Evolutionary conservation across 2,329 filamentous ascomycete species (phyloP).

Genomic region (Rugonectria rugulosa): DNA sequence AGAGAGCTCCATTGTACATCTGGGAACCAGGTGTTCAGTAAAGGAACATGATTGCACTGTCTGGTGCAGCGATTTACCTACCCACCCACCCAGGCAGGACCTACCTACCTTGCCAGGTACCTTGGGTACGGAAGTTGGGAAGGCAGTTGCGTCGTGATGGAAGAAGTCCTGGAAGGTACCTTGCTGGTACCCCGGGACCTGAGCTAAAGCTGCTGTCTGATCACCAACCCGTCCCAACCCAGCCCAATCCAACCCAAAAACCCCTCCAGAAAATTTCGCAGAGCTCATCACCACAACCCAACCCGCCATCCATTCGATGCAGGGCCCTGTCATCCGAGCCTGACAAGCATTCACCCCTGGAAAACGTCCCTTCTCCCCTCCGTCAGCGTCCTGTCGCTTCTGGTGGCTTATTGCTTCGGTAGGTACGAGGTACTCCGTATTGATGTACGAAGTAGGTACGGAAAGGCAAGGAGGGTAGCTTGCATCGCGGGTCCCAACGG

Average conservation of each 20-base stretch:
- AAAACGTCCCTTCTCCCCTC: background rate
- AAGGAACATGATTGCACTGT: background rate
- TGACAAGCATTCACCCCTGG: slow-evolving; percentile 1
- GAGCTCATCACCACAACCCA: background rate
- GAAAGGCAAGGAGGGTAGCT: slow-evolving; percentile 27
- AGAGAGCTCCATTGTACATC: background rate
- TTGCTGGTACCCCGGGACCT: no score
- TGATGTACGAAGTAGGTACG: slow-evolving; percentile 8
- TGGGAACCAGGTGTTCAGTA: no score
- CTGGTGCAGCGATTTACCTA: no score
- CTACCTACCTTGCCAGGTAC: no score
- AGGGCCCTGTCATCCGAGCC: slow-evolving; percentile 1
- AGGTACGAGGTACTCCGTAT: slow-evolving; percentile 15
- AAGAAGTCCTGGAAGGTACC: background rate
- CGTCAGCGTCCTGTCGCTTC: background rate
- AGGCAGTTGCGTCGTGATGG: no score
- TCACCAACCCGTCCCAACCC: background rate
- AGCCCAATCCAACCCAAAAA: background rate
- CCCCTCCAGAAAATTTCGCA: background rate
- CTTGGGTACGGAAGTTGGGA: background rate
- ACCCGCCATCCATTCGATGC: background rate
- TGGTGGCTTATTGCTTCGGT: background rate
- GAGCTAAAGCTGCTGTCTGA: background rate
- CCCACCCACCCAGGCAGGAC: no score
- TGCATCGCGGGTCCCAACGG: slow-evolving; percentile 15